Evolutionary conservation across 129 eudicot species (phyloP).

Genomic region (Kitagawia praeruptora): DNA sequence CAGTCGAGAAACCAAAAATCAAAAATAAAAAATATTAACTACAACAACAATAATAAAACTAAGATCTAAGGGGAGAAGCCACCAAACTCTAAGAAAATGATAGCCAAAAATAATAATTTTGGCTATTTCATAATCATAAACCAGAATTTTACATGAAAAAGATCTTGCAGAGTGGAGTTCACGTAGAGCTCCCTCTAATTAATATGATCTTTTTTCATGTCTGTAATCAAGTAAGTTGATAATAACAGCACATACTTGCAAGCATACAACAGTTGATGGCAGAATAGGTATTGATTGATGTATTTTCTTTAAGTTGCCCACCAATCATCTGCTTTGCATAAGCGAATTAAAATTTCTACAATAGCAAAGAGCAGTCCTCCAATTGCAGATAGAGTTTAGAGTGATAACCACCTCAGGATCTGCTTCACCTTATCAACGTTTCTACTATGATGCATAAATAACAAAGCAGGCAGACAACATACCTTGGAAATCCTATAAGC

Average conservation of each 20-base stretch:
- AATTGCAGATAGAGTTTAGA: background rate
- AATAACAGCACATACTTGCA: background rate
- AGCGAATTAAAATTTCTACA: background rate
- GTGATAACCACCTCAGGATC: background rate
- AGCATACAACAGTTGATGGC: too few relatives aligned
- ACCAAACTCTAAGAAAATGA: background rate
- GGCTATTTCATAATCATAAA: background rate
- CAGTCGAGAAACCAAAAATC: too few relatives aligned
- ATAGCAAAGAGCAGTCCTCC: background rate
- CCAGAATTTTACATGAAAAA: background rate
- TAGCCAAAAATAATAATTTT: too few relatives aligned
- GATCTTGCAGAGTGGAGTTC: background rate
- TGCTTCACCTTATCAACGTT: background rate
- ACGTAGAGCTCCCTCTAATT: background rate
- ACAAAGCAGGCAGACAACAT: constrained; percentile 12
- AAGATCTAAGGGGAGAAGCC: background rate
- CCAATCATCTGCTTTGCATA: background rate
- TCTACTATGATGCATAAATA: background rate
- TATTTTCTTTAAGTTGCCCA: background rate
- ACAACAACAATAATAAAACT: too few relatives aligned
- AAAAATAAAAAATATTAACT: too few relatives aligned
- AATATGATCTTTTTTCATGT: background rate
- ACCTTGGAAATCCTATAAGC: constrained; percentile 98
- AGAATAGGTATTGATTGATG: background rate
- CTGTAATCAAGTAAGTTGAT: background rate